Base-by-base conservation (phyloP, 352 stramenopile species). In the Pythium angustatum region DNA sequence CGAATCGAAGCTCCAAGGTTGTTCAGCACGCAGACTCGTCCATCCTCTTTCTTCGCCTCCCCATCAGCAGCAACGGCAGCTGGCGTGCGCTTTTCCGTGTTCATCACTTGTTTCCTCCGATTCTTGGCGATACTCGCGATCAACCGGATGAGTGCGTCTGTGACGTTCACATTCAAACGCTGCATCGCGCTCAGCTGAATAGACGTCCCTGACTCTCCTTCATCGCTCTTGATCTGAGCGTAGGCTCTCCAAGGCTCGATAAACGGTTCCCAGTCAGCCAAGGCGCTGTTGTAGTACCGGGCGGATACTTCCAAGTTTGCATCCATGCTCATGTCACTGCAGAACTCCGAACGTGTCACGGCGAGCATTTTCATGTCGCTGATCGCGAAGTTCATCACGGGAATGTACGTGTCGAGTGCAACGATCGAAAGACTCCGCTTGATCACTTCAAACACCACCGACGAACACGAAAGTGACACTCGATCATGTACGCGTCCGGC, bases 261-360 rank as follows among this genome's bases (percentile, higher is more conserved):
- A 26, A 93, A 93, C 3, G 88, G 87, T 40, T 96, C 88, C 88
- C 86, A 96, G 31, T 96, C 88, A 4, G 88, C 88, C 24, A 96
- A 69, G 3, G 84, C 78, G 19, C 83, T 93, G 63, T 96, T 96
- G 69, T 96, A 96, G 58, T 96, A 96, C 15, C 86, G 80, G 5
- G 88, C 83, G 14, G 81, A 91, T 44, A 96, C 82, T 49, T 93
- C 81, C 5, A 94, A 65, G 33, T 83, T 94, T 15, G 85, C 85
- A 67, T 93, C 85, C 36, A 93, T 53, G 1, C 79, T 65, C 31
- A 79, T 85, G 55, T 96, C 86, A 11, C 58, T 68, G 31, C 59
- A 76, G 34, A 93, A 87, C 57, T 96, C 86, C 0, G 78, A 91
- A 19, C 79, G 75, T 1, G 84, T 94, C 59, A 87, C 62, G 28